Percentiles rank a stretch among this genome's conserved stretches.
Conservation (phyloP, 2,329 filamentous ascomycete species). For the Colletotrichum tropicicola region DNA sequence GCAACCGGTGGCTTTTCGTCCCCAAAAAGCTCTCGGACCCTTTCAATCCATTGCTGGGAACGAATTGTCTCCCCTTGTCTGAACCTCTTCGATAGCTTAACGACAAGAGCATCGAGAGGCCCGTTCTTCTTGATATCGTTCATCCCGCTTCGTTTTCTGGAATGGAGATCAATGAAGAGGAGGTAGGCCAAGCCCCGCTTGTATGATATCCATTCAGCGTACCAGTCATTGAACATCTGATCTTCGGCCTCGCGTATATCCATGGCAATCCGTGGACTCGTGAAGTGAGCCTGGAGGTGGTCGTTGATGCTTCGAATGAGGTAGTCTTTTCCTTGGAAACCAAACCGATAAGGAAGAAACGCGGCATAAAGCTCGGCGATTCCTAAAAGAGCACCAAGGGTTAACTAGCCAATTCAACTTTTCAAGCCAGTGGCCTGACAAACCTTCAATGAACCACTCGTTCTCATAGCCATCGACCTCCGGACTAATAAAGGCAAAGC, state of each 20-base stretch:
- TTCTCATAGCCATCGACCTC: slow-evolving; percentile 29
- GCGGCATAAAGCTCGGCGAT: slow-evolving; percentile 27
- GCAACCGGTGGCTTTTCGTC: not conserved
- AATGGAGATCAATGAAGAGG: slow-evolving; percentile 5
- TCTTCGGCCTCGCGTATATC: slow-evolving; percentile 14
- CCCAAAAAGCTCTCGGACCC: not conserved
- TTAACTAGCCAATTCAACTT: not conserved
- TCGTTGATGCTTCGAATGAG: slow-evolving; percentile 19
- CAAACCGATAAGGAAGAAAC: slow-evolving; percentile 28
- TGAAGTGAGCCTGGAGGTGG: slow-evolving; percentile 23
- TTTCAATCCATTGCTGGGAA: not conserved
- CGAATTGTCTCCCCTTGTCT: not conserved
- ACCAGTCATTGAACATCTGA: slow-evolving; percentile 27
- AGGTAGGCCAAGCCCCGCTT: slow-evolving; percentile 15
- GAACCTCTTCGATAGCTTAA: not conserved
- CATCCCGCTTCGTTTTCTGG: not conserved
- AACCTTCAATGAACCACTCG: slow-evolving; percentile 30
- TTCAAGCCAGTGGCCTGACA: not conserved
- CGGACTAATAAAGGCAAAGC: slow-evolving; percentile 12
- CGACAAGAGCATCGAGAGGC: not conserved
- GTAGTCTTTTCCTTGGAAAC: slow-evolving; percentile 20
- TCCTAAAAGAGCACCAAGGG: not conserved
- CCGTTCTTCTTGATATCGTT: not conserved
- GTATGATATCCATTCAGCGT: slow-evolving; percentile 25
- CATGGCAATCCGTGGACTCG: slow-evolving; percentile 20